Evolutionary conservation across 139 green algal genomes (phyloP).

Genomic region (Tetraselmis chui): DNA sequence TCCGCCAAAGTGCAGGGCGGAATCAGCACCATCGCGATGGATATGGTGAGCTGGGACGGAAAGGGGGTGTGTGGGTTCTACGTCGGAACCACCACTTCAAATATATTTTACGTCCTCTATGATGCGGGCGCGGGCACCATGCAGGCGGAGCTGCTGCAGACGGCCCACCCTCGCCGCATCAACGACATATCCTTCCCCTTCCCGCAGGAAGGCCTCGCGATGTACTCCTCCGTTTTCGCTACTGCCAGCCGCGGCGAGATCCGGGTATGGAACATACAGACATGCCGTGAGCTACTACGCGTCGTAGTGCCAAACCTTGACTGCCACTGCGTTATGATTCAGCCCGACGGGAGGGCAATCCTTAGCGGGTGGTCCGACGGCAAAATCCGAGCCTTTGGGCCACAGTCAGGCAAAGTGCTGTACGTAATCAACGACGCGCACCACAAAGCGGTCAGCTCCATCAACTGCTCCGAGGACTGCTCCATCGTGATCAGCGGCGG

Average conservation of each 20-base stretch:
- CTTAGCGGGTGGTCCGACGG: slow-evolving; percentile 44
- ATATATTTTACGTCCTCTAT: slow-evolving; percentile 63
- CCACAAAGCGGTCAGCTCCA: slow-evolving; percentile 62
- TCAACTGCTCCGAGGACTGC: slow-evolving; percentile 50
- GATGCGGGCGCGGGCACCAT: slow-evolving; percentile 13
- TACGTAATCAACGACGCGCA: slow-evolving; percentile 80
- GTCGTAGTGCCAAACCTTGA: slow-evolving; percentile 70
- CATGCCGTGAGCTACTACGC: slow-evolving; percentile 71
- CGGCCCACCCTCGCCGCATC: slow-evolving; percentile 54
- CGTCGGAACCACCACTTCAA: slow-evolving; percentile 54
- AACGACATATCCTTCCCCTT: slow-evolving; percentile 66
- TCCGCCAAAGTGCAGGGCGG: slow-evolving; percentile 35
- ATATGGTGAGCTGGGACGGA: slow-evolving; percentile 22
- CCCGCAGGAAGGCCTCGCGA: neutral
- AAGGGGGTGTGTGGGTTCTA: slow-evolving; percentile 35
- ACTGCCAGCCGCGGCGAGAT: slow-evolving; percentile 57
- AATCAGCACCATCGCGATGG: slow-evolving; percentile 53
- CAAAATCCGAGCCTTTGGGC: slow-evolving; percentile 71
- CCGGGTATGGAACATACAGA: slow-evolving; percentile 67
- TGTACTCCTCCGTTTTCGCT: slow-evolving; percentile 49
- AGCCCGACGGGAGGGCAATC: slow-evolving; percentile 37
- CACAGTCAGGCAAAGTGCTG: slow-evolving; percentile 70
- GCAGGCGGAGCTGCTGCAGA: slow-evolving; percentile 63
- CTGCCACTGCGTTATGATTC: slow-evolving; percentile 68
- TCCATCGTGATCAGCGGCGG: slow-evolving; percentile 59